phyloP scores from a whole-genome alignment of 192 early-diverging fungal species.

The Umbelopsis sp. region DNA sequence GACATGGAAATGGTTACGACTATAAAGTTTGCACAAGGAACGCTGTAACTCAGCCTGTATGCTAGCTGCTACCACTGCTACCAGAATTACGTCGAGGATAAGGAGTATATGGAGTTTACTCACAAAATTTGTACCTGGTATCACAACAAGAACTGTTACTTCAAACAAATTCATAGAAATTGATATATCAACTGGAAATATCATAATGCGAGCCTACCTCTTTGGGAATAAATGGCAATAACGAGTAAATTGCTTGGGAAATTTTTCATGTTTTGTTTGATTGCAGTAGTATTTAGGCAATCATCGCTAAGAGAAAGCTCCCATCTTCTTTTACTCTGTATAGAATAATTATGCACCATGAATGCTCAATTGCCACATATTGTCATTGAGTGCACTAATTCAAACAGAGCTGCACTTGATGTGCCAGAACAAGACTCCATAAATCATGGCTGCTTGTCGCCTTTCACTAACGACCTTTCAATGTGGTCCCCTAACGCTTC shows the following conservation, averaged over 20 bases:
- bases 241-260: too few species aligned
- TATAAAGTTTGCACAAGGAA: neutral
- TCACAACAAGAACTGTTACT: too few species aligned
- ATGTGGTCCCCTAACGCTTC: conserved; percentile 9
- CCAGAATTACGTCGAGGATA: neutral
- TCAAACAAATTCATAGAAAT: neutral
- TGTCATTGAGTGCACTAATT: neutral
- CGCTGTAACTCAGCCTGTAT: neutral
- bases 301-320: too few species aligned
- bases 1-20: neutral
- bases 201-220: too few species aligned
- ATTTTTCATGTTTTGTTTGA: too few species aligned
- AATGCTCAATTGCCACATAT: neutral
- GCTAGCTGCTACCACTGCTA: neutral
- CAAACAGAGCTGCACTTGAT: neutral
- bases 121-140: neutral
- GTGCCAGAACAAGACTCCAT: neutral
- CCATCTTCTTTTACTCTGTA: neutral
- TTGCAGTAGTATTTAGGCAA: too few species aligned
- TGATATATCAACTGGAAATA: neutral
- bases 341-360: neutral
- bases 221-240: too few species aligned
- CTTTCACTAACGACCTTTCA: conserved; percentile 2
- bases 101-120: neutral
- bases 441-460: neutral